Conservation (phyloP, 805 yeast species). For the Candida ovalis region DNA sequence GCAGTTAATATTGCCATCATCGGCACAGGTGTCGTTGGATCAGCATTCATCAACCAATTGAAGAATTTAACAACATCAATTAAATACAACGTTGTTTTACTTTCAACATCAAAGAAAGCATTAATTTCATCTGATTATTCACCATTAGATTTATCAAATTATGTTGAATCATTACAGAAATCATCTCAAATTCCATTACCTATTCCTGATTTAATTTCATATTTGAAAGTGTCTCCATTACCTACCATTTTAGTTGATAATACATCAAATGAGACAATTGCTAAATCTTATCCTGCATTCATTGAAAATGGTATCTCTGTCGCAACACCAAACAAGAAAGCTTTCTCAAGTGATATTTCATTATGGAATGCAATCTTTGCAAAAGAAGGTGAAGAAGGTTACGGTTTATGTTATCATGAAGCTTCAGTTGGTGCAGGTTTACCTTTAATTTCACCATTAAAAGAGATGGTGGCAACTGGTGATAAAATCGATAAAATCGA, state of each 20-base stretch:
- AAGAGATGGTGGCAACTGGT: conserved; percentile 87
- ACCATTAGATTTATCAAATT: conserved; percentile 62
- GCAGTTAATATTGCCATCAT: conserved; percentile 67
- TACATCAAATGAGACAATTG: conserved; percentile 80
- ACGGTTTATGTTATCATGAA: conserved; percentile 90
- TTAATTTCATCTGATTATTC: conserved; percentile 63
- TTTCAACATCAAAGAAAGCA: conserved; percentile 74
- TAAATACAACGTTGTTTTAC: conserved; percentile 70
- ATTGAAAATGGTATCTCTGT: conserved; percentile 77
- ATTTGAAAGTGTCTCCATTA: conserved; percentile 57
- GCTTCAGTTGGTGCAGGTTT: conserved; percentile 99
- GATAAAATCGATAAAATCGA: conserved; percentile 89
- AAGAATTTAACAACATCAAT: conserved; percentile 54
- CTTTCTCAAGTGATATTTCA: conserved; percentile 72
- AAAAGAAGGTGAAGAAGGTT: conserved; percentile 47
- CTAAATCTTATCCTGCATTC: conserved; percentile 72
- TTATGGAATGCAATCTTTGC: conserved; percentile 76
- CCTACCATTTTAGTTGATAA: conserved; percentile 91
- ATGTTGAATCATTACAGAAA: conserved; percentile 47
- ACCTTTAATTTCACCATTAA: conserved; percentile 86
- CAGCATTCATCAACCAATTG: conserved; percentile 84
- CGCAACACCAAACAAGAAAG: conserved; percentile 98
- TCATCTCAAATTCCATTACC: conserved; percentile 48
- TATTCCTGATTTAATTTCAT: conserved; percentile 55
- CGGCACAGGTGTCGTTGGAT: conserved; percentile 94